phyloP scores from a whole-genome alignment of 1,139 yeast species.

The Protomyces inouyei region DNA sequence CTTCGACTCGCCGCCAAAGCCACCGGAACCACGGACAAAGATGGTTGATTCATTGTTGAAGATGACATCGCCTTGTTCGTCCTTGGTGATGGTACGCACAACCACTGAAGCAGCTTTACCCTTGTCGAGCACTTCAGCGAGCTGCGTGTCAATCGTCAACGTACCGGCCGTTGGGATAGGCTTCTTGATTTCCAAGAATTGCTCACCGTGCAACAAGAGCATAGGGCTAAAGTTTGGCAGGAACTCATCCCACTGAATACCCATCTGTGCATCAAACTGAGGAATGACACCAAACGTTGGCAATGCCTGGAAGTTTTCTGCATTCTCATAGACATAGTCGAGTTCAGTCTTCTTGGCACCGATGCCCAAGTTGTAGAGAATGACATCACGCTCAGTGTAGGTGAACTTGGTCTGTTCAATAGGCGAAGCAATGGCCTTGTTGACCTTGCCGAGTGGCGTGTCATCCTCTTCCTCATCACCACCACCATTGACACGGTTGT shows the following conservation, averaged over 20 bases:
- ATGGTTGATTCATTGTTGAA: conserved; percentile 81
- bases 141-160: conserved; percentile 57
- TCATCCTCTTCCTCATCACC: conserved; percentile 51
- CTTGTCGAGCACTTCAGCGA: conserved; percentile 76
- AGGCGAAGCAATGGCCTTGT: conserved; percentile 29
- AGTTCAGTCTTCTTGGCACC: conserved; percentile 80
- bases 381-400: conserved; percentile 66
- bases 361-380: conserved; percentile 81
- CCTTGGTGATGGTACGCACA: conserved; percentile 67
- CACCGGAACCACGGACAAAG: conserved; percentile 75
- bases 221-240: conserved; percentile 83
- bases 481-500: conserved; percentile 45
- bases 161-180: conserved; percentile 70
- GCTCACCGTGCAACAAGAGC: conserved; percentile 92
- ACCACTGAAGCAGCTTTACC: conserved; percentile 82
- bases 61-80: conserved; percentile 63
- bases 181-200: conserved; percentile 71
- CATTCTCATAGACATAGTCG: conserved; percentile 73
- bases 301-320: conserved; percentile 74
- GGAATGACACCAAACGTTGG: conserved; percentile 93
- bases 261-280: conserved; percentile 53
- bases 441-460: conserved; percentile 35
- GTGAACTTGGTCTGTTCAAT: conserved; percentile 45
- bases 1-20: conserved; percentile 48
- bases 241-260: conserved; percentile 51